Percentiles rank a stretch among this genome's conserved stretches.
phyloP scores from a whole-genome alignment of 805 yeast species.

The Cyberlindnera galapagoensis region DNA sequence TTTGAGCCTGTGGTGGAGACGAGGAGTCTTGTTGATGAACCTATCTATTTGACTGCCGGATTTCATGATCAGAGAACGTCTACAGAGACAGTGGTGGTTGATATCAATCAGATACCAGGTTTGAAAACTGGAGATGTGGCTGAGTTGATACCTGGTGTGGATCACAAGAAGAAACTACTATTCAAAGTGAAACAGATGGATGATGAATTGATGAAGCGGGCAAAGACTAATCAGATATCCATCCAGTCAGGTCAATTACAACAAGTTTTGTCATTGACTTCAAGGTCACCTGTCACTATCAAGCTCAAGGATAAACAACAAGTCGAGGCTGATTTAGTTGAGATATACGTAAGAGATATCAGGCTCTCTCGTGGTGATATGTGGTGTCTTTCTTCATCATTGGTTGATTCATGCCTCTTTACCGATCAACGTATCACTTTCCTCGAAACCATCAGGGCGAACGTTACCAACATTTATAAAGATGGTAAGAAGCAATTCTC shows the following conservation, averaged over 20 bases:
- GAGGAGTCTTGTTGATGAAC: slow-evolving; percentile 12
- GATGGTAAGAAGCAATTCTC: slow-evolving; percentile 67
- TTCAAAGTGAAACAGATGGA: slow-evolving; percentile 36
- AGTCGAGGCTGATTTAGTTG: slow-evolving; percentile 77
- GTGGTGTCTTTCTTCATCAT: slow-evolving; percentile 70
- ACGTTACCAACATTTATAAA: slow-evolving; percentile 53
- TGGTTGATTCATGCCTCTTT: slow-evolving; percentile 61
- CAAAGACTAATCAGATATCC: slow-evolving; percentile 40
- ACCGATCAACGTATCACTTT: slow-evolving; percentile 59
- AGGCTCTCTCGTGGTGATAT: slow-evolving; percentile 84
- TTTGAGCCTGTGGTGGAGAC: not conserved
- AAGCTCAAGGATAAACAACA: slow-evolving; percentile 36
- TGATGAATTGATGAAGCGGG: slow-evolving; percentile 25
- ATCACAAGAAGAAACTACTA: slow-evolving; percentile 31
- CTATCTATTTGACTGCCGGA: slow-evolving; percentile 14
- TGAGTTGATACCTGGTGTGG: slow-evolving; percentile 41
- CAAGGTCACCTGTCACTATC: slow-evolving; percentile 61
- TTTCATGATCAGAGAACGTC: slow-evolving; percentile 66
- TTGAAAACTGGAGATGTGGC: slow-evolving; percentile 71
- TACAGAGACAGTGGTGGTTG: slow-evolving; percentile 54
- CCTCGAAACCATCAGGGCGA: slow-evolving; percentile 54
- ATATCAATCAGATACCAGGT: slow-evolving; percentile 52
- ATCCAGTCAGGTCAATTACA: slow-evolving; percentile 56
- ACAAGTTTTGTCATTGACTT: slow-evolving; percentile 53
- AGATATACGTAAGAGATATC: slow-evolving; percentile 73